phyloP scores from a whole-genome alignment of 441 rosid species.

The Aquilaria agallochum region DNA sequence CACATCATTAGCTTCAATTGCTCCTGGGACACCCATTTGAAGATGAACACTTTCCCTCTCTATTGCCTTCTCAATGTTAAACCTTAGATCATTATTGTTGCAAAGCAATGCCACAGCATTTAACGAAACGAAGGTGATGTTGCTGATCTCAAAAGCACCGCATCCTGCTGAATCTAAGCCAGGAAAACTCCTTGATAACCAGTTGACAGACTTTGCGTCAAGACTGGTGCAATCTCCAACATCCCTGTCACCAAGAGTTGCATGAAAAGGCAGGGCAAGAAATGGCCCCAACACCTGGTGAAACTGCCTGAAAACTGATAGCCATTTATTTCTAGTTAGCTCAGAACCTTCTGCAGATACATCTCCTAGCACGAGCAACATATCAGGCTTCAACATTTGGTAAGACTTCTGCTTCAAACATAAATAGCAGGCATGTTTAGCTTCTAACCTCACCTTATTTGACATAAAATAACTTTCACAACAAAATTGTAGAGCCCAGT shows the following conservation, averaged over 20 bases:
- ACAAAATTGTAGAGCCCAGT: too few relatives aligned
- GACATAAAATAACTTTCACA: too few relatives aligned
- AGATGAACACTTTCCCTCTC: constrained; percentile 47
- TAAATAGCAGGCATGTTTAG: neutral
- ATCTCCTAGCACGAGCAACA: constrained; percentile 64
- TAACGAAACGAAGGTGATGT: constrained; percentile 55
- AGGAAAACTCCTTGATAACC: constrained; percentile 51
- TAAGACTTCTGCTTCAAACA: constrained; percentile 43
- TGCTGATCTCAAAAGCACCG: constrained; percentile 58
- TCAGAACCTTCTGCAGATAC: constrained; percentile 48
- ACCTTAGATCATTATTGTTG: constrained; percentile 37
- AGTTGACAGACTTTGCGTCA: constrained; percentile 29
- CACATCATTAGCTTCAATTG: constrained; percentile 8
- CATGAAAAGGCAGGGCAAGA: constrained; percentile 49
- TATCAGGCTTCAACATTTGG: constrained; percentile 46
- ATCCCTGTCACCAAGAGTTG: constrained; percentile 55
- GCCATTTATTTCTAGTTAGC: constrained; percentile 39
- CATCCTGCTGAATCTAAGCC: constrained; percentile 59
- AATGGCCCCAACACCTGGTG: constrained; percentile 42
- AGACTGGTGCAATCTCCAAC: constrained; percentile 47
- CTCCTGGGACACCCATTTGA: constrained; percentile 19
- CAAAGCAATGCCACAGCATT: constrained; percentile 58
- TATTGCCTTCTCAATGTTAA: constrained; percentile 46
- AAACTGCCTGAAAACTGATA: constrained; percentile 43
- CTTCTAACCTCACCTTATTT: neutral